phyloP scores from a whole-genome alignment of 2,329 filamentous ascomycete genomes.

The Raffaelea arxii region DNA sequence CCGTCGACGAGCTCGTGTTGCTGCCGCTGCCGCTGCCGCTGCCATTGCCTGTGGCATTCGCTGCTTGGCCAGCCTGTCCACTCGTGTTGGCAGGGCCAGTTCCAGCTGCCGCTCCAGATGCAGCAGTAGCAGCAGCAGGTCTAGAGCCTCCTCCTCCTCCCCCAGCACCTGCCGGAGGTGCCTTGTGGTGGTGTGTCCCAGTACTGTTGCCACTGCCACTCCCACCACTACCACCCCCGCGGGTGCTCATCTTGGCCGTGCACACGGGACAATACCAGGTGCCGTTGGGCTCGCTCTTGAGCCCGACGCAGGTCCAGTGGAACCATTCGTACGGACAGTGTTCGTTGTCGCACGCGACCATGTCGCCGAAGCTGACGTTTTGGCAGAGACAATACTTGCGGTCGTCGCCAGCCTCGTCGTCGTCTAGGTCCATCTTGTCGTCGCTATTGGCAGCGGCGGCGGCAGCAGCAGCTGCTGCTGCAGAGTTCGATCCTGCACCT shows the following conservation, averaged over 20 bases:
- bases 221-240: not conserved
- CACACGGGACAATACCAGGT: slow-evolving; percentile 60
- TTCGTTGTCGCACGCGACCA: slow-evolving; percentile 83
- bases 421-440: slow-evolving; percentile 45
- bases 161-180: not conserved
- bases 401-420: slow-evolving; percentile 65
- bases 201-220: not conserved
- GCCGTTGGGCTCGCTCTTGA: slow-evolving; percentile 58
- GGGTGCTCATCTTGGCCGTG: slow-evolving; percentile 33
- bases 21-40: not conserved
- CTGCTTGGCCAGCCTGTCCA: not conserved
- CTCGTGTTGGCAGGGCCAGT: not conserved
- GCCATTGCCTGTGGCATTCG: not conserved
- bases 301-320: slow-evolving; percentile 66
- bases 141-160: not conserved
- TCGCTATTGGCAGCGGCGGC: slow-evolving; percentile 35
- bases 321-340: slow-evolving; percentile 80
- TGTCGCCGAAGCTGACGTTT: slow-evolving; percentile 75
- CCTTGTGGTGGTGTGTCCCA: not conserved
- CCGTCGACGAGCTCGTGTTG: no score
- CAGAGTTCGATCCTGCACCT: no score
- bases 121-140: not conserved
- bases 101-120: not conserved
- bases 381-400: slow-evolving; percentile 79
- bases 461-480: no score